These are phyloP conservation scores for Triglochin maritima DNA, from an alignment of 106 monocot genomes.

Conservation along the genomic window DNA sequence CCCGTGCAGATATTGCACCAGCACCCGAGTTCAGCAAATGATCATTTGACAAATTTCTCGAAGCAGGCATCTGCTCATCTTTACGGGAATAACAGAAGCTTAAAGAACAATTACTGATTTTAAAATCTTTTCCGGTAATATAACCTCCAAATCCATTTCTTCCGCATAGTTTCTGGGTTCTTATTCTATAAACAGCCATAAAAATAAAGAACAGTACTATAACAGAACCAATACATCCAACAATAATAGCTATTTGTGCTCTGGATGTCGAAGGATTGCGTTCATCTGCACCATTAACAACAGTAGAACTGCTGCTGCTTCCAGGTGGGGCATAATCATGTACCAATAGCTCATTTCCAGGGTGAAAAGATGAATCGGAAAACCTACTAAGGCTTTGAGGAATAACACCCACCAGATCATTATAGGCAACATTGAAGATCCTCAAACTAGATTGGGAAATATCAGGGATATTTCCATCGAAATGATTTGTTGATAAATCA, in stretches of 20 bases:
- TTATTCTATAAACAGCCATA: constrained; percentile 49
- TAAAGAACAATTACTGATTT: constrained; percentile 32
- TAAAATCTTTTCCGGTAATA: constrained; percentile 41
- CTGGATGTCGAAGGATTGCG: constrained; percentile 30
- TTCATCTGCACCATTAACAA: not conserved
- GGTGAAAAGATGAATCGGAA: constrained; percentile 12
- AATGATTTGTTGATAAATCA: constrained; percentile 67
- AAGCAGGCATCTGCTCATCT: constrained; percentile 37
- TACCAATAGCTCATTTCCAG: constrained; percentile 6
- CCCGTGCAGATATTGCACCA: constrained; percentile 41
- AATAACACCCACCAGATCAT: constrained; percentile 5
- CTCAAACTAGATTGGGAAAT: constrained; percentile 38
- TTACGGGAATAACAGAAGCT: constrained; percentile 37
- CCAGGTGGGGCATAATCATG: constrained; percentile 2
- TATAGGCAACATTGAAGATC: constrained; percentile 66
- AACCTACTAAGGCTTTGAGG: constrained; percentile 3
- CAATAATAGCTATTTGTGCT: constrained; percentile 42
- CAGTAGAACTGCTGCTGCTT: not conserved
- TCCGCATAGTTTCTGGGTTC: constrained; percentile 65
- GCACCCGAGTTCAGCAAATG: constrained; percentile 52
- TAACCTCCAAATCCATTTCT: constrained; percentile 33
- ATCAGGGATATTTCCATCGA: constrained; percentile 64
- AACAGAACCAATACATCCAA: constrained; percentile 64
- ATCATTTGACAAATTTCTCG: constrained; percentile 72
- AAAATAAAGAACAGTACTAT: constrained; percentile 54